These are phyloP conservation scores for Sporothrix sp. DNA, from an alignment of 2,329 filamentous ascomycete species.

Conservation along the genomic window DNA sequence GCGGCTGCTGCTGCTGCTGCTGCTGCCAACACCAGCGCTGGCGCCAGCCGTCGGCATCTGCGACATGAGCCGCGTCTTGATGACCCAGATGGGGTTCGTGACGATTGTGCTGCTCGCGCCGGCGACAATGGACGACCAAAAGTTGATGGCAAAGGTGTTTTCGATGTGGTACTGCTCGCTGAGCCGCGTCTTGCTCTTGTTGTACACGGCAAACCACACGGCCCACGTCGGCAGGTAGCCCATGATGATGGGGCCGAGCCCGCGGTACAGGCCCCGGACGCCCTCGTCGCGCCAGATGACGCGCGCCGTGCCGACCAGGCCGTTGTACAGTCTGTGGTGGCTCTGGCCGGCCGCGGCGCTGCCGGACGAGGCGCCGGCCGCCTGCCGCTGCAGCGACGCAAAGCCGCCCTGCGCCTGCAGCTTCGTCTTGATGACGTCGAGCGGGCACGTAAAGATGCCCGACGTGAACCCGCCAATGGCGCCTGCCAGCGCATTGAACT, in stretches of 20 bases:
- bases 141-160: constrained; percentile 68
- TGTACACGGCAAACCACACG: constrained; percentile 84
- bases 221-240: constrained; percentile 97
- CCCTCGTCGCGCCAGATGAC: constrained; percentile 86
- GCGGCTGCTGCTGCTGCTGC: constrained; percentile 41
- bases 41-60: constrained; percentile 46
- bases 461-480: constrained; percentile 86
- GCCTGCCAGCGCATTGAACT: constrained; percentile 77
- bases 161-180: constrained; percentile 7
- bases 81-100: constrained; percentile 98
- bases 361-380: constrained; percentile 27
- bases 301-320: constrained; percentile 74
- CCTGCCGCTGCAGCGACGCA: constrained; percentile 31
- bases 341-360: constrained; percentile 20
- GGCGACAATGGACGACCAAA: constrained; percentile 83
- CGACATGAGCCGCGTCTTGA: constrained; percentile 97
- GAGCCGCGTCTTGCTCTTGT: constrained; percentile 14
- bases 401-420: constrained; percentile 91
- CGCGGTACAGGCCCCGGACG: constrained; percentile 81
- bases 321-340: constrained; percentile 62
- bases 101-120: constrained; percentile 87
- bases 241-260: constrained; percentile 85
- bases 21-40: not conserved
- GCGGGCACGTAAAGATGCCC: constrained; percentile 87
- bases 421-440: constrained; percentile 99